These are phyloP conservation scores for Phytophthora pinifolia DNA, from an alignment of 352 stramenopile genomes.

Conservation along the genomic window DNA sequence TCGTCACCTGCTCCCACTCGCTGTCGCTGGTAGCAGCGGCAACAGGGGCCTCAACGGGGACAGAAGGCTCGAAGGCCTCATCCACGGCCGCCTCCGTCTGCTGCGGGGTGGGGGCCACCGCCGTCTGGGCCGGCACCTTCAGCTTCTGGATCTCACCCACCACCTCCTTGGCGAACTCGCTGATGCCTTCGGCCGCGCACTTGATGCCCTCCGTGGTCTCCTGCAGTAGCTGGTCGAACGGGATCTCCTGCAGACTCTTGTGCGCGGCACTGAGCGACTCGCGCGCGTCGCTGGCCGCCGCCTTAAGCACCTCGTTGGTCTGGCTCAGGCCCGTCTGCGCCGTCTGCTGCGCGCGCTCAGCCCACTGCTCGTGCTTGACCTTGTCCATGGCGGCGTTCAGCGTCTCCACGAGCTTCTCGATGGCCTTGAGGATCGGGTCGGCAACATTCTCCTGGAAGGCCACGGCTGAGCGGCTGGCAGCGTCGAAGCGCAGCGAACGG, in stretches of 20 bases:
- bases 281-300: slow-evolving; percentile 52
- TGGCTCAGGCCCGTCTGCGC: slow-evolving; percentile 54
- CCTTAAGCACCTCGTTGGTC: slow-evolving; percentile 69
- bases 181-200: slow-evolving; percentile 68
- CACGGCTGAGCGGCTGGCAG: slow-evolving; percentile 56
- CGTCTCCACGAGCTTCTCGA: slow-evolving; percentile 82
- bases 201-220: slow-evolving; percentile 81
- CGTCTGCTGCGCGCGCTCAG: slow-evolving; percentile 49
- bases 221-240: slow-evolving; percentile 82
- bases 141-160: slow-evolving; percentile 73
- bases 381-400: slow-evolving; percentile 79
- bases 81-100: slow-evolving; percentile 19
- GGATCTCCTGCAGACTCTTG: slow-evolving; percentile 75
- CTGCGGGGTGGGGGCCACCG: slow-evolving; percentile 32
- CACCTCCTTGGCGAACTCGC: slow-evolving; percentile 74
- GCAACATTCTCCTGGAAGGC: slow-evolving; percentile 82
- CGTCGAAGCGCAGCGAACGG: slow-evolving; percentile 69
- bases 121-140: slow-evolving; percentile 31
- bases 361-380: slow-evolving; percentile 82
- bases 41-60: slow-evolving; percentile 15
- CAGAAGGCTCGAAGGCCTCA: slow-evolving; percentile 25
- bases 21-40: slow-evolving; percentile 40
- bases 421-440: slow-evolving; percentile 75
- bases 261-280: slow-evolving; percentile 52
- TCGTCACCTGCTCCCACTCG: slow-evolving; percentile 70